A percentile compares a stretch with the other conserved stretches of the same genome.
These are phyloP conservation scores for Arthrobotrys sphaeroides DNA, from an alignment of 2,329 filamentous ascomycete species.

Conservation along the genomic window DNA sequence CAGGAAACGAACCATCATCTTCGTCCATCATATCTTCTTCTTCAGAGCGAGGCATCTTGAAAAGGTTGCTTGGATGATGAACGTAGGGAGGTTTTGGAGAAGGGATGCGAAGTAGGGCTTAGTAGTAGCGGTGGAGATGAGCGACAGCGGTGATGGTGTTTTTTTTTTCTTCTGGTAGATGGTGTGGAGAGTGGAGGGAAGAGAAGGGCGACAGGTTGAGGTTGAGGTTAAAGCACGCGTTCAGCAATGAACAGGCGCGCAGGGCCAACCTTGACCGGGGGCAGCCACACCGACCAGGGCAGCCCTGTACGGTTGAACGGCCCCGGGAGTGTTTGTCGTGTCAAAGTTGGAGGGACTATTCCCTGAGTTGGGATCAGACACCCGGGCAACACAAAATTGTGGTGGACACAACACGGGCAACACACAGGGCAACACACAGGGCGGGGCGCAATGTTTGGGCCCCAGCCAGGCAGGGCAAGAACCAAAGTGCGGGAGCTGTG, in stretches of 20 bases:
- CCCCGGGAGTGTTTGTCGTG: too few species aligned
- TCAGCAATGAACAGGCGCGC: slow-evolving; percentile 35
- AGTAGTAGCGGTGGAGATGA: slow-evolving; percentile 59
- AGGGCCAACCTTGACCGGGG: background rate
- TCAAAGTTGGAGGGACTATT: too few species aligned
- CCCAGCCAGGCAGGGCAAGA: background rate
- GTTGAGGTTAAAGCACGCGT: slow-evolving; percentile 34
- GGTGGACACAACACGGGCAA: background rate
- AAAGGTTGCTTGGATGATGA: background rate
- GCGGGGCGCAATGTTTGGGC: slow-evolving; percentile 15
- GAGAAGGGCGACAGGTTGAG: slow-evolving; percentile 38
- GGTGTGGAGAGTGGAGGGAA: slow-evolving; percentile 2
- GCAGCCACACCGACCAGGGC: too few species aligned
- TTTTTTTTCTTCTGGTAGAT: too few species aligned
- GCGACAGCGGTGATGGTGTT: slow-evolving; percentile 66
- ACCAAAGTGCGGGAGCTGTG: background rate
- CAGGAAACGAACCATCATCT: slow-evolving; percentile 54
- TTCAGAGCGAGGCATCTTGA: slow-evolving; percentile 50
- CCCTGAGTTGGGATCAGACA: too few species aligned
- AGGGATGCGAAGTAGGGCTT: background rate
- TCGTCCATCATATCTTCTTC: slow-evolving; percentile 47
- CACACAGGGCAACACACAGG: slow-evolving; percentile 2
- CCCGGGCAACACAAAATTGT: background rate
- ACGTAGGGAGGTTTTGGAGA: background rate
- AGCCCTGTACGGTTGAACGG: too few species aligned